Conservation (phyloP, 2,329 filamentous ascomycete species). For the Delphinella strobiligena region DNA sequence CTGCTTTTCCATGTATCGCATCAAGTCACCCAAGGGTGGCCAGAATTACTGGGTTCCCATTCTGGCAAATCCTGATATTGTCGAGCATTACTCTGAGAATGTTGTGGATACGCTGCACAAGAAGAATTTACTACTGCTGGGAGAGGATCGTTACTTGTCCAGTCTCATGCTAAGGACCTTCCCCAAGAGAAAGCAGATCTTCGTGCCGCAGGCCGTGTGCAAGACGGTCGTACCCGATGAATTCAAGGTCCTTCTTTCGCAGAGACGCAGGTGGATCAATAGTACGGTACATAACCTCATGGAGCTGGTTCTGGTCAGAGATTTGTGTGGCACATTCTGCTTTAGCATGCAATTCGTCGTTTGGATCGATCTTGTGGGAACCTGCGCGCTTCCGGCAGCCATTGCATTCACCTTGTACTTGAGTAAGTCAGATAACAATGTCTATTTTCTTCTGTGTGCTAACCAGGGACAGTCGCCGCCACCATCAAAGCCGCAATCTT, state of each 20-base stretch:
- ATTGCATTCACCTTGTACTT: constrained; percentile 97
- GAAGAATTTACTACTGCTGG: constrained; percentile 85
- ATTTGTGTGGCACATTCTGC: constrained; percentile 97
- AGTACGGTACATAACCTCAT: constrained; percentile 97
- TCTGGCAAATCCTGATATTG: constrained; percentile 92
- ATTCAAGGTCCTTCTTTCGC: constrained; percentile 85
- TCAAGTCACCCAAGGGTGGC: constrained; percentile 95
- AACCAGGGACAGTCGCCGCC: constrained; percentile 53
- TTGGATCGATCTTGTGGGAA: constrained; percentile 88
- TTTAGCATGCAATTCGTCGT: constrained; percentile 99
- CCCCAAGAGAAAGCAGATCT: constrained; percentile 97
- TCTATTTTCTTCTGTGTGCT: constrained; percentile 11
- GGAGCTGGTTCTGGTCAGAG: constrained; percentile 88
- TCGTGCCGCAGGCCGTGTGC: constrained; percentile 96
- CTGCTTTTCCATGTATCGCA: constrained; percentile 99
- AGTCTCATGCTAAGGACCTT: constrained; percentile 98
- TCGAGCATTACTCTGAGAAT: constrained; percentile 98
- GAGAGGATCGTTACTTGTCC: constrained; percentile 89
- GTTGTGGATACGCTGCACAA: constrained; percentile 97
- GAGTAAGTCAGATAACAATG: constrained; percentile 44
- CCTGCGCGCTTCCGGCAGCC: constrained; percentile 85
- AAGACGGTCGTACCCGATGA: constrained; percentile 93
- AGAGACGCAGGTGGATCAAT: constrained; percentile 97
- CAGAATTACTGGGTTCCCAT: constrained; percentile 99
- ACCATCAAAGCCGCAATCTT: constrained; percentile 59